Evolutionary conservation across 768 basidiomycete species (phyloP), one percentile per base, ranked within the genome.

Genomic region (Rhodotorula paludigena): DNA sequence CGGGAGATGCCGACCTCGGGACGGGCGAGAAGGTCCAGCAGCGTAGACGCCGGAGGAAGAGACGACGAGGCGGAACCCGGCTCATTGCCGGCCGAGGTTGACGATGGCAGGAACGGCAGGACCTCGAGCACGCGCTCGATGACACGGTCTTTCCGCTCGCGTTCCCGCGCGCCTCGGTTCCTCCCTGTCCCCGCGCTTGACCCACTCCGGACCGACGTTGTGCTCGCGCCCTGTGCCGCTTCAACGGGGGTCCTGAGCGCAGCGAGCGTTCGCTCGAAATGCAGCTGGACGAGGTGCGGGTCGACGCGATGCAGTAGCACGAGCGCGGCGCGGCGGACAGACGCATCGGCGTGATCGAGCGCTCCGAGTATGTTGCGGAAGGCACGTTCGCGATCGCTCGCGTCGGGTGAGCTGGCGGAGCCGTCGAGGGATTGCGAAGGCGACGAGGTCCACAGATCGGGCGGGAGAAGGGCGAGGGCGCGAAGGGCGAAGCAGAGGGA

Each of bases 391-490:
- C 52, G 52, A 42, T 52, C 45, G 11, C 20, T 35, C 25, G 36
- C 8, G 2, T 7, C 2, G n/a, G 1, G 16, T 16, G n/a, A 5
- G 41, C n/a, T 9, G 11, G 12, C 18, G 33, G 2, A 2, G 14
- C 32, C 48, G 47, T n/a, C n/a, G 12, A 5, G 7, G 16, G 35
- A 15, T 38, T 12, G 12, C n/a, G 49, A 47, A 47, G 59, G 11
- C 9, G 39, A 23, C 28, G 23, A 10, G 16, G 60, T 25, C 51
- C 51, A 62, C 8, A 2, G 3, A 16, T 33, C 35, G 33, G 52
- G 51, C 5, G 60, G 60, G 5, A 62, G 33, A 25, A 44, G 51
- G 2, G 60, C 36, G 42, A 62, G 60, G 8, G 52, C 30, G 15
- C 42, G 52, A 16, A 62, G 52, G 42, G 42, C 60, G 52, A 54